Base-by-base conservation (phyloP, 2,329 filamentous ascomycete species). In the Eutypella sp. region DNA sequence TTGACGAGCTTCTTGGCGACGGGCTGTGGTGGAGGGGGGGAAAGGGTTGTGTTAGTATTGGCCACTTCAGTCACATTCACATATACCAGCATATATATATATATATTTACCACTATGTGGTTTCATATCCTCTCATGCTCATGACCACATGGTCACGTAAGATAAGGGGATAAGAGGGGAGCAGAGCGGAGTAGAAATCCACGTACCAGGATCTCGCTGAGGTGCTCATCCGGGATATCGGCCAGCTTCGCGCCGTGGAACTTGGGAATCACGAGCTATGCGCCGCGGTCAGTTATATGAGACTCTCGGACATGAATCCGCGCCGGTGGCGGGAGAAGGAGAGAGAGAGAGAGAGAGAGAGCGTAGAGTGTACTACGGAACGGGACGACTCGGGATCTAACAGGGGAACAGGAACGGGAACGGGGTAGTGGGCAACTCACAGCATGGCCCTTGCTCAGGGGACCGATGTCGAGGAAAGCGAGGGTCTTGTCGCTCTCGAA, bases 391-490 rank as follows among this genome's bases (percentile, higher is more conserved):
- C n/a, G n/a, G n/a, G n/a, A n/a, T n/a, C n/a, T n/a, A n/a, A n/a
- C n/a, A n/a, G n/a, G n/a, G n/a, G n/a, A n/a, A n/a, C n/a, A n/a
- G n/a, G n/a, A n/a, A n/a, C n/a, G n/a, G n/a, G 38, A 22, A 40
- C n/a, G 31, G 36, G 20, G 15, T 19, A n/a, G 38, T 36, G 25
- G 36, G 40, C 3, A 25, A 68, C 82, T 60, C 76, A 96, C 92
- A 55, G 91, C 88, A 63, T 99, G 93, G 46, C 93, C 93, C 62
- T 80, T 80, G 67, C 85, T 89, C 19, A 97, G 73, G 4, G 93
- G 93, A 54, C 89, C 85, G 70, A 99, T 96, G 67, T 99, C 93
- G 55, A 99, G 85, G 68, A 99, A 99, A 9, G 93, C 93, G 51
- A 96, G 77, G 39, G 92, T 88, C 73, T 92, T 96, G 31, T 95